Conservation (phyloP, 768 basidiomycete species). For the Clavaria fumosa region DNA sequence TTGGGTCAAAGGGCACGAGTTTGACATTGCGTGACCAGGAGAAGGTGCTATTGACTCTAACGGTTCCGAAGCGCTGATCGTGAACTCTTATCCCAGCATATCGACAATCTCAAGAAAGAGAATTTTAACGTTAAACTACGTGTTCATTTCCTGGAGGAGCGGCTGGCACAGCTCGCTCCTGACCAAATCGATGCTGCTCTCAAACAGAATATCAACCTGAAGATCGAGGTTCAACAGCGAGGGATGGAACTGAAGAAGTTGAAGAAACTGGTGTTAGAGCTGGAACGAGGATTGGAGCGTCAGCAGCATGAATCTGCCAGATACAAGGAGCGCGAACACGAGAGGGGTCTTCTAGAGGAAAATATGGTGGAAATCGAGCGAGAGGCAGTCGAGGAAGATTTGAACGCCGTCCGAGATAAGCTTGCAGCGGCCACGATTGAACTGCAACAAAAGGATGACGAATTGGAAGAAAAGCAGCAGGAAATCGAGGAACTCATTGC, state of each 20-base stretch:
- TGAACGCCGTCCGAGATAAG: constrained; percentile 60
- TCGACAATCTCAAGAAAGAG: constrained; percentile 91
- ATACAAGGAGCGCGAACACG: constrained; percentile 60
- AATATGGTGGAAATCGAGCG: constrained; percentile 74
- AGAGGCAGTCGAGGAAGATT: constrained; percentile 64
- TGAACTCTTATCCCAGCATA: constrained; percentile 64
- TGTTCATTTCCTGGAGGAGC: constrained; percentile 90
- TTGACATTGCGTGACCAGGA: constrained; percentile 92
- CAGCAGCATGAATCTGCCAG: constrained; percentile 39
- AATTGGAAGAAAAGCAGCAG: constrained; percentile 59
- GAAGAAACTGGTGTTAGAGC: constrained; percentile 75
- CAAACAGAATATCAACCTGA: constrained; percentile 86
- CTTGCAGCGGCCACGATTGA: constrained; percentile 71
- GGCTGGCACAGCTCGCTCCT: constrained; percentile 75
- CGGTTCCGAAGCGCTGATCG: too few relatives aligned
- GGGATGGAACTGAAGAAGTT: constrained; percentile 86
- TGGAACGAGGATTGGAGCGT: constrained; percentile 66
- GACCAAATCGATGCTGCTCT: constrained; percentile 86
- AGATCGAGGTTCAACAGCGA: constrained; percentile 81
- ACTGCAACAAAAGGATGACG: constrained; percentile 76
- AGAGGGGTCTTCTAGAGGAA: constrained; percentile 56
- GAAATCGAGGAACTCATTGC: constrained; percentile 67
- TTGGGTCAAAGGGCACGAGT: constrained; percentile 27
- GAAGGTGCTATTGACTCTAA: too few relatives aligned
- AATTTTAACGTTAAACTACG: constrained; percentile 95